Evolutionary conservation across 2,329 filamentous ascomycete genomes (phyloP), one percentile per base, ranked within the genome.

Genomic region (Polychaeton citri): DNA sequence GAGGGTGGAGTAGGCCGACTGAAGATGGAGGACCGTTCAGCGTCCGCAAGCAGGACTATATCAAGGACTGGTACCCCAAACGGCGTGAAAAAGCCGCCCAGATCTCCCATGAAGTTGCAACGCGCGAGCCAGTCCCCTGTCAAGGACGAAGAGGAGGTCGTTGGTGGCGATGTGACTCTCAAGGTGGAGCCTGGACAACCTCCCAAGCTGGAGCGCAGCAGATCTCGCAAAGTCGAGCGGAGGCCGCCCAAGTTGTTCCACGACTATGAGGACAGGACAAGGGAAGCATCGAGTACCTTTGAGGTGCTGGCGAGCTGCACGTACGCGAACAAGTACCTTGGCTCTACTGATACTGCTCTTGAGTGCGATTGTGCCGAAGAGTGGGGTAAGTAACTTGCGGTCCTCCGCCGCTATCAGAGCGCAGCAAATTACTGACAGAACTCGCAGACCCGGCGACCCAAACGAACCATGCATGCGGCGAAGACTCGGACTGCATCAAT

Each of bases 401-500:
- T 35, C 42, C 32, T 35, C 32, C 8, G n/a, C 16, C 19, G 19
- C 8, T 36, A 21, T 38, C 35, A 34, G 24, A 37, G 33, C 35
- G 19, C 33, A 36, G 37, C 36, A 26, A 17, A 34, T 6, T 39
- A 21, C 61, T 65, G 47, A 65, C 52, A 36, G 35, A 34, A 17
- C 33, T 32, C 40, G 30, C 49, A 75, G 72, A 76, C 53, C 31
- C 64, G 35, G 52, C 61, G 13, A 60, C 62, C 17, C 61, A 62
- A 42, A 60, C 54, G 38, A 98, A 98, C 58, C 62, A 79, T 61
- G 87, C 90, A 34, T 98, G 90, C 59, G 88, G 84, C 46, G 87
- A 95, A 51, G 85, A 95, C 60, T 93, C 87, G 12, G 88, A 96
- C 60, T 98, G 90, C 62, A 98, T 98, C 68, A 98, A 98, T 60